Conservation (phyloP, 176 grass and related monocot genomes). For the Hyparrhenia diplandra region DNA sequence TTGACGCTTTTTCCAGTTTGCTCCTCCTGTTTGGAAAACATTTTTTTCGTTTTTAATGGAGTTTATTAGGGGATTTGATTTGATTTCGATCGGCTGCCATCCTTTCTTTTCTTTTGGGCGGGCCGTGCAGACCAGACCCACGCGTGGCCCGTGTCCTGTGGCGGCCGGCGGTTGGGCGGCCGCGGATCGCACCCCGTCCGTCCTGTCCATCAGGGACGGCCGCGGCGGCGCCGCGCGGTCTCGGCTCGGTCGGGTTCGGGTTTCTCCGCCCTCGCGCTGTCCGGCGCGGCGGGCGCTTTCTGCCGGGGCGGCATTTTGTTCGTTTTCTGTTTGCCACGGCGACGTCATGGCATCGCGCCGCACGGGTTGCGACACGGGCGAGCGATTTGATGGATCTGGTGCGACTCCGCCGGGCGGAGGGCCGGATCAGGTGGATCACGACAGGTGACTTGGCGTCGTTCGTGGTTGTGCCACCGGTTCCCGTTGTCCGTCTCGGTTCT, state of each 20-base stretch:
- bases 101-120: background rate
- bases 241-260: background rate
- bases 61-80: too few species aligned
- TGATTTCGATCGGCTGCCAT: background rate
- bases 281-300: background rate
- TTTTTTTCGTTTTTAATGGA: too few species aligned
- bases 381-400: background rate
- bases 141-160: background rate
- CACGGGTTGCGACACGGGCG: too few species aligned
- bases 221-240: background rate
- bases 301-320: background rate
- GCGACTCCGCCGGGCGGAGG: too few species aligned
- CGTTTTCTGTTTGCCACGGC: background rate
- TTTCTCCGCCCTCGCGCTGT: constrained; percentile 14
- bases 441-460: background rate
- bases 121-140: background rate
- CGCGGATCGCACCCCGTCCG: background rate
- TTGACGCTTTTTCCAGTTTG: background rate
- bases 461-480: too few species aligned
- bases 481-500: too few species aligned
- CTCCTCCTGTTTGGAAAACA: background rate
- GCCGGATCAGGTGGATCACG: background rate
- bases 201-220: background rate
- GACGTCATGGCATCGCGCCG: background rate
- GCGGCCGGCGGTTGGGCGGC: background rate